Conservation (phyloP, 768 basidiomycete genomes). For the Fistulinella prunicolor region DNA sequence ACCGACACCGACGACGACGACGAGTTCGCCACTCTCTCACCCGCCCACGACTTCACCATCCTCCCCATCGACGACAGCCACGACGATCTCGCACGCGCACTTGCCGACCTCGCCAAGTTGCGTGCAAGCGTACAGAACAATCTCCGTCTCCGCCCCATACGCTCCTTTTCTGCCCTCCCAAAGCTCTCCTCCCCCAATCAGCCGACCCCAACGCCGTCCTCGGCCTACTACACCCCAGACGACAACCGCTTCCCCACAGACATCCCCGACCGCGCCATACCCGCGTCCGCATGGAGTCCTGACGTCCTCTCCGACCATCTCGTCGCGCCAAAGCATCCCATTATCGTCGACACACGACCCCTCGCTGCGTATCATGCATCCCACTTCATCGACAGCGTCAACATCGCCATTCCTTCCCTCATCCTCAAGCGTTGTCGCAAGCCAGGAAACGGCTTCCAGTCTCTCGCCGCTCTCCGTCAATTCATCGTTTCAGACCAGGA, state of each 20-base stretch:
- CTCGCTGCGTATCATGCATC: constrained; percentile 59
- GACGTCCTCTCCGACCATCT: constrained; percentile 49
- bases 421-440: constrained; percentile 84
- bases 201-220: constrained; percentile 39
- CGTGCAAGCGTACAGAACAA: constrained; percentile 74
- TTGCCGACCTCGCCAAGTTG: constrained; percentile 65
- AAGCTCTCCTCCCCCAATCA: constrained; percentile 35
- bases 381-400: constrained; percentile 69
- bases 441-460: constrained; percentile 63
- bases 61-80: constrained; percentile 26
- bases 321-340: constrained; percentile 47
- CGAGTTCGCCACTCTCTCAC: constrained; percentile 34
- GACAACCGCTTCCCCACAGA: constrained; percentile 18
- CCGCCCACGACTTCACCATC: constrained; percentile 23
- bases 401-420: constrained; percentile 85
- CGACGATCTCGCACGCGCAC: constrained; percentile 63
- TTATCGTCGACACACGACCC: constrained; percentile 83
- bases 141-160: constrained; percentile 73
- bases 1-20: constrained; percentile 3
- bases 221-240: constrained; percentile 56
- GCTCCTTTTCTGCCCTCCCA: constrained; percentile 51
- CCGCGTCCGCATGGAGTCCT: constrained; percentile 41
- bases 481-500: constrained; percentile 81
- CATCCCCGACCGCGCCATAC: constrained; percentile 24
- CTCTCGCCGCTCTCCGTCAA: constrained; percentile 66